Evolutionary conservation across 805 yeast species (phyloP).

Genomic region (Cyberlindnera suaveolens): DNA sequence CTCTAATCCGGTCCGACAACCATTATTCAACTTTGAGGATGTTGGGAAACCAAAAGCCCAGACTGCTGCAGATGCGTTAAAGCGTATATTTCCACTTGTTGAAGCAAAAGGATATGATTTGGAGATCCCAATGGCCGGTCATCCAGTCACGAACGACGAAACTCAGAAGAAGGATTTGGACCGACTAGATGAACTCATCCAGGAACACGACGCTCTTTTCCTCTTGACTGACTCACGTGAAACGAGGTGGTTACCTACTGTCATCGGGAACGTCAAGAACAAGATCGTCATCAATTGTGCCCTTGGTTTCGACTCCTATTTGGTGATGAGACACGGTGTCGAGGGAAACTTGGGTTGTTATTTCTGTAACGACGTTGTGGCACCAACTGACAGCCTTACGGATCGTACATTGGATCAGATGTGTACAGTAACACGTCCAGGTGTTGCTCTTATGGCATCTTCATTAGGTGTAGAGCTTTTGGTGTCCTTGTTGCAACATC

Average conservation of each 20-base stretch:
- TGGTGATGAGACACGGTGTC: slow-evolving; percentile 89
- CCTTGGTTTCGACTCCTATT: slow-evolving; percentile 85
- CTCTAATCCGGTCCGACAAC: slow-evolving; percentile 94
- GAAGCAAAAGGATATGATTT: slow-evolving; percentile 53
- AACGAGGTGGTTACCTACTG: slow-evolving; percentile 95
- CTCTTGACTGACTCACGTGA: slow-evolving; percentile 92
- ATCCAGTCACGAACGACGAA: slow-evolving; percentile 57
- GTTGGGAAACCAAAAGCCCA: slow-evolving; percentile 71
- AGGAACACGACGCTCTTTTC: slow-evolving; percentile 69
- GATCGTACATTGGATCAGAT: slow-evolving; percentile 92
- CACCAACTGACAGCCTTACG: slow-evolving; percentile 82
- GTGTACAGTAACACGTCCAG: slow-evolving; percentile 98
- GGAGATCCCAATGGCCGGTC: slow-evolving; percentile 96
- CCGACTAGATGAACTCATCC: slow-evolving; percentile 44
- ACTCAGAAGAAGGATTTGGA: slow-evolving; percentile 47
- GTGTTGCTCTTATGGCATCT: slow-evolving; percentile 85
- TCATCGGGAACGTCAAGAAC: slow-evolving; percentile 56
- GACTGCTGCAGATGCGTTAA: slow-evolving; percentile 69
- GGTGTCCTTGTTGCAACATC: slow-evolving; percentile 68
- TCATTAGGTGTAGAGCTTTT: slow-evolving; percentile 81
- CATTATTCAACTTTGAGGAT: slow-evolving; percentile 77
- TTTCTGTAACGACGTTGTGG: slow-evolving; percentile 92
- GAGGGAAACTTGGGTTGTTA: slow-evolving; percentile 68
- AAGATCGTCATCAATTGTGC: slow-evolving; percentile 90
- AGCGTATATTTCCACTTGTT: slow-evolving; percentile 74